Conservation (phyloP, 139 green algal genomes). For the Chlorella ohadii region DNA sequence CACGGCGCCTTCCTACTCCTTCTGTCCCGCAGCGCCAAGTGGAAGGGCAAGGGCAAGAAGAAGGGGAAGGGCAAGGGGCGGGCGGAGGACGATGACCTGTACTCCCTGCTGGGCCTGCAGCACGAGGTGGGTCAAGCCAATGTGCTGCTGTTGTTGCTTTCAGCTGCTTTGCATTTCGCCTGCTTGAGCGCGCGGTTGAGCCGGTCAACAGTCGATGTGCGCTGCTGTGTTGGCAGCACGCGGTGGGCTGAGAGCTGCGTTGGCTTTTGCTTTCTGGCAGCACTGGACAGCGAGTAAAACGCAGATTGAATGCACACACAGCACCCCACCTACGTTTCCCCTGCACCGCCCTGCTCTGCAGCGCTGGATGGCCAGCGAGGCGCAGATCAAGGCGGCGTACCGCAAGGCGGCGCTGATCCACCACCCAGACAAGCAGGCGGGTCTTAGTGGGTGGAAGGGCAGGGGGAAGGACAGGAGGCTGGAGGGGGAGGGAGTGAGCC, state of each 20-base stretch:
- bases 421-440: slow-evolving; percentile 92
- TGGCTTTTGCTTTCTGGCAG: too few relatives aligned
- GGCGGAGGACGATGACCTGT: slow-evolving; percentile 72
- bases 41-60: slow-evolving; percentile 72
- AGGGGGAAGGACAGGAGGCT: too few relatives aligned
- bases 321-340: too few relatives aligned
- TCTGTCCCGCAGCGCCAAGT: slow-evolving; percentile 54
- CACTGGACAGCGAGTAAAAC: too few relatives aligned
- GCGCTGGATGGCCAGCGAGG: slow-evolving; percentile 85
- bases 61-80: slow-evolving; percentile 76
- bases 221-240: slow-evolving; percentile 67
- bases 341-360: slow-evolving; percentile 47
- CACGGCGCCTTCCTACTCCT: background rate
- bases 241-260: background rate
- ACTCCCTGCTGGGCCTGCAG: slow-evolving; percentile 86
- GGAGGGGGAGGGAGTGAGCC: too few relatives aligned
- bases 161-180: too few relatives aligned
- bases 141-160: too few relatives aligned
- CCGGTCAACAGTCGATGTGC: too few relatives aligned
- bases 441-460: background rate
- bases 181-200: too few relatives aligned
- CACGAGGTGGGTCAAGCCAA: slow-evolving; percentile 36
- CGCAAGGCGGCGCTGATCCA: slow-evolving; percentile 82
- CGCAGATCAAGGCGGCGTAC: slow-evolving; percentile 88
- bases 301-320: too few relatives aligned